Percentiles rank a stretch among this genome's conserved stretches.
Evolutionary conservation across 441 rosid species (phyloP).

Genomic region (Erodium texanum): DNA sequence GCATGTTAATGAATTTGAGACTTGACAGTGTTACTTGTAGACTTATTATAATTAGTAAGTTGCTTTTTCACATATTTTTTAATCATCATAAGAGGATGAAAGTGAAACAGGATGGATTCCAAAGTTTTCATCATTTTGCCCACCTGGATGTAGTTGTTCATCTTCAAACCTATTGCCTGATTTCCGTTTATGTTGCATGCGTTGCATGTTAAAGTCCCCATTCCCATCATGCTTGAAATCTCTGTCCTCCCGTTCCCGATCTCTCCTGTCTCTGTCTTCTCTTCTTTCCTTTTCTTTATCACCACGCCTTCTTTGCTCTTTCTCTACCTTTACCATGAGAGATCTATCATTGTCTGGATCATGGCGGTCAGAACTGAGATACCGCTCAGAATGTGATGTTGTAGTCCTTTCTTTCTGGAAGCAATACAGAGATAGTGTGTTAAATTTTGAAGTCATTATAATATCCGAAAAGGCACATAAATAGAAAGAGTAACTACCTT

Average conservation of each 20-base stretch:
- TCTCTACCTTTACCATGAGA: slow-evolving; percentile 36
- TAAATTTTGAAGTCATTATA: slow-evolving; percentile 21
- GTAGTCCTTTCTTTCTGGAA: slow-evolving; percentile 65
- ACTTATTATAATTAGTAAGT: slow-evolving; percentile 18
- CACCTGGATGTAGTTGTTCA: slow-evolving; percentile 52
- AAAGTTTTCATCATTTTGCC: slow-evolving; percentile 48
- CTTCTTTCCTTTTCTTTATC: slow-evolving; percentile 68
- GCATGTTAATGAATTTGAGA: not conserved
- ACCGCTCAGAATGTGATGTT: slow-evolving; percentile 43
- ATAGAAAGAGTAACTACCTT: slow-evolving; percentile 44
- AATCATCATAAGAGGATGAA: slow-evolving; percentile 51
- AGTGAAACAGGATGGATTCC: slow-evolving; percentile 38
- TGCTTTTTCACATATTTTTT: slow-evolving; percentile 52
- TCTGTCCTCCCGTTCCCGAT: slow-evolving; percentile 37
- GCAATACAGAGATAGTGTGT: slow-evolving; percentile 22
- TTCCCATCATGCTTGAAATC: slow-evolving; percentile 37
- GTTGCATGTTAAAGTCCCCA: slow-evolving; percentile 52
- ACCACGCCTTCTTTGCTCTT: slow-evolving; percentile 60
- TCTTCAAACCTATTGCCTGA: slow-evolving; percentile 34
- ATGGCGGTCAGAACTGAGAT: slow-evolving; percentile 45
- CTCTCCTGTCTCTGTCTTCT: slow-evolving; percentile 58
- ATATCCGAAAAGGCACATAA: slow-evolving; percentile 11
- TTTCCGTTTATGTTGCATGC: slow-evolving; percentile 43
- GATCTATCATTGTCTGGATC: slow-evolving; percentile 55
- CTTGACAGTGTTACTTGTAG: slow-evolving; percentile 6